phyloP scores from a whole-genome alignment of 257 asterid species.

The Avicennia marina region DNA sequence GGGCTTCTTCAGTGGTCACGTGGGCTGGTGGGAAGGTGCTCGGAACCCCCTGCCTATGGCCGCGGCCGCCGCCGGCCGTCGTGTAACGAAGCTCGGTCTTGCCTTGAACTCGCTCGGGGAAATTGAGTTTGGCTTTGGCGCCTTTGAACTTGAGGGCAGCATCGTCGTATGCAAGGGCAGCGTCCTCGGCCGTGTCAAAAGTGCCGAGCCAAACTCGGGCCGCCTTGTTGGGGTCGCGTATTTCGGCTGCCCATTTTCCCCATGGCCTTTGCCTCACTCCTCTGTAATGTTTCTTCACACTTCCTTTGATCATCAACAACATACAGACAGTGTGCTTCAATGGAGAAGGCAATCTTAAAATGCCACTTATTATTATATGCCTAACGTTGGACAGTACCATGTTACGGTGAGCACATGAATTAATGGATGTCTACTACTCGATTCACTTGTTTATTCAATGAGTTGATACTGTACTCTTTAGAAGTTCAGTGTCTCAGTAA shows the following conservation, averaged over 20 bases:
- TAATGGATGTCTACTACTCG: no score
- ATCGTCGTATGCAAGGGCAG: slow-evolving; percentile 59
- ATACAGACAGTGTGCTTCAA: not conserved
- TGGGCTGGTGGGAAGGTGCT: not conserved
- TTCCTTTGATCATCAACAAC: slow-evolving; percentile 5
- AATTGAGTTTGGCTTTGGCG: slow-evolving; percentile 56
- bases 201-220: slow-evolving; percentile 64
- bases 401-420: no score
- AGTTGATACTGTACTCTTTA: no score
- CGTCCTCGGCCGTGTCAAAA: slow-evolving; percentile 55
- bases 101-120: slow-evolving; percentile 50
- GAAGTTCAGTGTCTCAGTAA: no score
- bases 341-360: no score
- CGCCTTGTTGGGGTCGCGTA: slow-evolving; percentile 50
- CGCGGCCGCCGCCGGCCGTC: not conserved
- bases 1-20: no score
- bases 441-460: no score
- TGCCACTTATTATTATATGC: no score
- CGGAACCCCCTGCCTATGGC: not conserved
- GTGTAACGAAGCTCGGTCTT: slow-evolving; percentile 1
- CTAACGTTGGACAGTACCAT: no score
- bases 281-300: slow-evolving; percentile 42
- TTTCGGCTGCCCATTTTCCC: slow-evolving; percentile 72
- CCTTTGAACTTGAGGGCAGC: slow-evolving; percentile 65
- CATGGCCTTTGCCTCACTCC: slow-evolving; percentile 61